phyloP scores from a whole-genome alignment of 257 asterid species.

The Cinchona pubescens region DNA sequence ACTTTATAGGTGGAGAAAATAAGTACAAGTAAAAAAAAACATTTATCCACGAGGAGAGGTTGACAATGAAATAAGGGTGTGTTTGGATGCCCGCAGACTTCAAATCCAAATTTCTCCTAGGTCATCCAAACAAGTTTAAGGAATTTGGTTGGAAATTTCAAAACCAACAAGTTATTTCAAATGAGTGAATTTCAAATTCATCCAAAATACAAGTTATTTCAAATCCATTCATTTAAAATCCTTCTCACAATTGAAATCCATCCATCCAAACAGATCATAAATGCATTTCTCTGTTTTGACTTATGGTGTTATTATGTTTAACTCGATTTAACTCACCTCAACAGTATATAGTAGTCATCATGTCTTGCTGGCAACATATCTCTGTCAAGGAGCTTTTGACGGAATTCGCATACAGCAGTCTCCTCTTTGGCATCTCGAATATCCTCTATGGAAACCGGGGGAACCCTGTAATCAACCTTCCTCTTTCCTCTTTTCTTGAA shows the following conservation, averaged over 20 bases:
- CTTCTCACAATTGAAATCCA: neutral
- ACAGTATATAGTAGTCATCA: conserved; percentile 84
- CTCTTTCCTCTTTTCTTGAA: conserved; percentile 83
- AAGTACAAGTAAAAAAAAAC: neutral
- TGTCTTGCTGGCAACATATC: conserved; percentile 73
- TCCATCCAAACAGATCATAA: too few relatives aligned
- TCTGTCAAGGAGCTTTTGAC: conserved; percentile 60
- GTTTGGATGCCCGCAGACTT: too few relatives aligned
- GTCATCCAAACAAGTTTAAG: too few relatives aligned
- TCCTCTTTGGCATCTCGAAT: conserved; percentile 85
- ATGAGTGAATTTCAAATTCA: too few relatives aligned
- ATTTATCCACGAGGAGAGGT: neutral
- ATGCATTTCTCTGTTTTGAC: neutral
- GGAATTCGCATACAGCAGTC: conserved; percentile 68
- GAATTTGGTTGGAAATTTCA: too few relatives aligned
- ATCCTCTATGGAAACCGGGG: conserved; percentile 80
- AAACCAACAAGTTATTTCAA: too few relatives aligned
- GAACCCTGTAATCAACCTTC: conserved; percentile 85
- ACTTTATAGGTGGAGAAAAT: neutral
- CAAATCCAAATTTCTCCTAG: too few relatives aligned
- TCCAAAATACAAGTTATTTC: too few relatives aligned
- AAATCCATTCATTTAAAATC: too few relatives aligned
- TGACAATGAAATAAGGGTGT: neutral
- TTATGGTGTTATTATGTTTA: neutral
- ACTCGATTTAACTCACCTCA: conserved; percentile 48